Evolutionary conservation across 78 protist genomes (phyloP).

Genomic region (Dictyostelium firmibasis): DNA sequence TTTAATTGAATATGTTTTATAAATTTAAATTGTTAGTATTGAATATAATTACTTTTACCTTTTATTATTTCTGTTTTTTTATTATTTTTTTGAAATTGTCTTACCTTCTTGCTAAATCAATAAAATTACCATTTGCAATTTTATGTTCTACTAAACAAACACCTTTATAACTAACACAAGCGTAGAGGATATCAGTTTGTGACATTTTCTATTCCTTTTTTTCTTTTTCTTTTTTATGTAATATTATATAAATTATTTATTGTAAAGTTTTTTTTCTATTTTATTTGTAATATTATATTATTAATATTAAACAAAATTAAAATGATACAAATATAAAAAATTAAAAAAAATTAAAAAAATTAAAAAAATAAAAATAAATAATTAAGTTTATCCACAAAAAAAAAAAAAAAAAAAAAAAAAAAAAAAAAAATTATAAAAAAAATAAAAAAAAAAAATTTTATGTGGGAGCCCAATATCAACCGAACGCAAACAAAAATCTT

Average conservation of each 20-base stretch:
- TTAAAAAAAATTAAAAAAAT: background rate
- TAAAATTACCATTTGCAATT: constrained; percentile 45
- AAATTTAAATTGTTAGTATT: background rate
- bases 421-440: background rate
- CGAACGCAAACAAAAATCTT: background rate
- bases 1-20: background rate
- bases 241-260: background rate
- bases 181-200: constrained; percentile 34
- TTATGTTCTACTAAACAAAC: constrained; percentile 45
- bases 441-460: background rate
- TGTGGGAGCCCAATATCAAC: background rate
- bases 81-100: background rate
- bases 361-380: background rate
- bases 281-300: background rate
- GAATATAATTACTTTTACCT: no score
- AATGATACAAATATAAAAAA: background rate
- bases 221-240: background rate
- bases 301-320: background rate
- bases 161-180: constrained; percentile 69
- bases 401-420: background rate
- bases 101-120: constrained; percentile 71
- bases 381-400: background rate
- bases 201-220: background rate
- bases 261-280: background rate
- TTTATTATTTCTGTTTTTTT: no score